These are phyloP conservation scores for Candida krabiensis DNA, from an alignment of 805 yeast species.

Conservation along the genomic window DNA sequence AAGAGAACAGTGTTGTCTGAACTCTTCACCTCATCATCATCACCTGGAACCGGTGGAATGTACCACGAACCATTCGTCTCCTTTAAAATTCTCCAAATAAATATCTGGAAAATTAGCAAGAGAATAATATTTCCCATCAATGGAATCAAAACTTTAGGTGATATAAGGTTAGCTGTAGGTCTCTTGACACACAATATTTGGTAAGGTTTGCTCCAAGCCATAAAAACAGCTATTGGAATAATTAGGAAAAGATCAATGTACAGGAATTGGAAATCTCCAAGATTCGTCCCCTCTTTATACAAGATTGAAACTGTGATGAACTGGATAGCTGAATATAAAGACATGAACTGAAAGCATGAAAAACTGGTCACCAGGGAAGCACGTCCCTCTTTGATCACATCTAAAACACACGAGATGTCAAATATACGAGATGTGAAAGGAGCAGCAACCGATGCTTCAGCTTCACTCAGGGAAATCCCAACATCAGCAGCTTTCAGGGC, in stretches of 20 bases:
- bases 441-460: slow-evolving; percentile 98
- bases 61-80: slow-evolving; percentile 68
- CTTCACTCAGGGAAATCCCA: slow-evolving; percentile 93
- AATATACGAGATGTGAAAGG: slow-evolving; percentile 92
- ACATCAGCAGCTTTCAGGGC: slow-evolving; percentile 98
- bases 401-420: slow-evolving; percentile 89
- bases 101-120: slow-evolving; percentile 61
- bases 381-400: slow-evolving; percentile 91
- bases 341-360: slow-evolving; percentile 97
- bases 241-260: slow-evolving; percentile 91
- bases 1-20: slow-evolving; percentile 90
- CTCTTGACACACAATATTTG: slow-evolving; percentile 60
- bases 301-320: slow-evolving; percentile 83
- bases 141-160: slow-evolving; percentile 84
- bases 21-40: slow-evolving; percentile 76
- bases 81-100: slow-evolving; percentile 58
- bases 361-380: slow-evolving; percentile 94
- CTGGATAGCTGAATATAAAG: slow-evolving; percentile 94
- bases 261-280: slow-evolving; percentile 95
- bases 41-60: slow-evolving; percentile 74
- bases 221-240: slow-evolving; percentile 90
- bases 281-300: slow-evolving; percentile 84
- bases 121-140: slow-evolving; percentile 74
- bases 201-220: slow-evolving; percentile 96
- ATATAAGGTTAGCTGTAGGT: slow-evolving; percentile 92